Conservation (phyloP, 768 basidiomycete species). For the Dioszegia crocea region DNA sequence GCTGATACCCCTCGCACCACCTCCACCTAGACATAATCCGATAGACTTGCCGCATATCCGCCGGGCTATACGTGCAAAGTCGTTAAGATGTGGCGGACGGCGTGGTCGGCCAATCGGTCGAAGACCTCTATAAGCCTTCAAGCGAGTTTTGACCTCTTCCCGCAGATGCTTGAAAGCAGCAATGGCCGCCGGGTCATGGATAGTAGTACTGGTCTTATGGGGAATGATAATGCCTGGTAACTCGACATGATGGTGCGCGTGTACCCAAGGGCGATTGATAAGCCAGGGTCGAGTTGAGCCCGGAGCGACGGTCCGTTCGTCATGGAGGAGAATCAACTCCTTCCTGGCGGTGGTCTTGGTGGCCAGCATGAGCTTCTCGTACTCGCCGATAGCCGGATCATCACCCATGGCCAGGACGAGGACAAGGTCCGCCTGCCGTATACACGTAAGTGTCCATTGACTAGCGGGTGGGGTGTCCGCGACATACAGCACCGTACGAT, state of each 20-base stretch:
- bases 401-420: conserved; percentile 71
- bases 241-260: conserved; percentile 94
- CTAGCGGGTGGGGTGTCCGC: conserved; percentile 92
- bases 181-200: conserved; percentile 81
- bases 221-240: conserved; percentile 53
- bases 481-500: conserved; percentile 88
- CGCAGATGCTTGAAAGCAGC: conserved; percentile 85
- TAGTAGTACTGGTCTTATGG: conserved; percentile 53
- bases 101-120: conserved; percentile 63
- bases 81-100: conserved; percentile 75
- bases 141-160: conserved; percentile 81
- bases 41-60: conserved; percentile 88
- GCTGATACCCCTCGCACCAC: conserved; percentile 87
- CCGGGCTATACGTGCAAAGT: conserved; percentile 86
- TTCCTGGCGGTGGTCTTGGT: conserved; percentile 99
- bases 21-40: conserved; percentile 90
- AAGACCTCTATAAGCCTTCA: conserved; percentile 76
- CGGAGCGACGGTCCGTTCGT: conserved; percentile 78
- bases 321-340: conserved; percentile 88
- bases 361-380: conserved; percentile 79
- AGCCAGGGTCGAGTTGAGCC: conserved; percentile 96
- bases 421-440: conserved; percentile 64
- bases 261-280: conserved; percentile 91
- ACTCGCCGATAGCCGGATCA: conserved; percentile 79
- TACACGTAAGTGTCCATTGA: conserved; percentile 97